Conservation (phyloP, 345 rosid species). For the Lumnitzera racemosa region DNA sequence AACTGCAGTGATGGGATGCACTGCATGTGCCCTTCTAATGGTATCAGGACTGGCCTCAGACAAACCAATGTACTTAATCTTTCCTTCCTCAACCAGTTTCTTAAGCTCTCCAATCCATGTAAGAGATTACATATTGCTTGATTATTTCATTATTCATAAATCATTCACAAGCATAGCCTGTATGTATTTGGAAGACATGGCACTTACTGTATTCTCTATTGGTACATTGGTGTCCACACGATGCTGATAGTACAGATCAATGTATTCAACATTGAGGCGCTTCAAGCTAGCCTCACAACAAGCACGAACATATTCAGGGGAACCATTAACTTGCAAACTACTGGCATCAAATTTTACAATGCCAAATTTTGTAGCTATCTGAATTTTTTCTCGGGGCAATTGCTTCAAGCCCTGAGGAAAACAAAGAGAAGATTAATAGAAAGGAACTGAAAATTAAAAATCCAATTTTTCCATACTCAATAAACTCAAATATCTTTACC, state of each 20-base stretch:
- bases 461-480: too few relatives aligned
- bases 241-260: slow-evolving; percentile 47
- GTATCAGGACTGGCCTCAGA: slow-evolving; percentile 56
- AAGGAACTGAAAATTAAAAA: too few relatives aligned
- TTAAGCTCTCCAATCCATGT: slow-evolving; percentile 45
- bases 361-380: slow-evolving; percentile 51
- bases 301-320: slow-evolving; percentile 38
- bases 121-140: not conserved
- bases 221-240: slow-evolving; percentile 38
- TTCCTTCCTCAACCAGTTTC: slow-evolving; percentile 55
- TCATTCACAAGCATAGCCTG: too few relatives aligned
- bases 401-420: slow-evolving; percentile 45
- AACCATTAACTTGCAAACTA: slow-evolving; percentile 23
- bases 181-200: not conserved
- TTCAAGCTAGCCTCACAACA: slow-evolving; percentile 56
- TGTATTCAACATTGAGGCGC: slow-evolving; percentile 44
- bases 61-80: slow-evolving; percentile 44
- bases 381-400: slow-evolving; percentile 48
- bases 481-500: slow-evolving; percentile 12
- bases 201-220: slow-evolving; percentile 41
- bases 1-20: slow-evolving; percentile 55
- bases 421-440: not conserved
- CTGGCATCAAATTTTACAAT: slow-evolving; percentile 11
- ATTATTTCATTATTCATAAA: too few relatives aligned
- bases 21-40: slow-evolving; percentile 52